Percentiles rank a stretch among this genome's conserved stretches.
phyloP scores from a whole-genome alignment of 2,329 filamentous ascomycete species.

The Microascus cirrosus region DNA sequence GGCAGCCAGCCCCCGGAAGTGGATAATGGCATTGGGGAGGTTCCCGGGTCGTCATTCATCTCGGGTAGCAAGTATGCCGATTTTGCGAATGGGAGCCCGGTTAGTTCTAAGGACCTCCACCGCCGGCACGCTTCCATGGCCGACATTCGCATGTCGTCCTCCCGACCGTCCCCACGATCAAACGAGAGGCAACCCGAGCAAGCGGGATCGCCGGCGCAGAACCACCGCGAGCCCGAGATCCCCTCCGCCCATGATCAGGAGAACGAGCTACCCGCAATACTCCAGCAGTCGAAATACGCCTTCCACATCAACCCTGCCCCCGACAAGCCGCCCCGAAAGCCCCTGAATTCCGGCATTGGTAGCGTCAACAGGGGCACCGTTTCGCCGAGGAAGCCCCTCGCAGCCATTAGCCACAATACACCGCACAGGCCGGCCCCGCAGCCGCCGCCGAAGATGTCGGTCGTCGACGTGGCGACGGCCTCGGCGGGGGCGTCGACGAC shows the following conservation, averaged over 20 bases:
- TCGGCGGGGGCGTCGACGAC: conserved; percentile 68
- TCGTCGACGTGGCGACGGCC: conserved; percentile 81
- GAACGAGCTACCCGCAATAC: conserved; percentile 64
- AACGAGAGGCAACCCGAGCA: not conserved
- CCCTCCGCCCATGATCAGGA: conserved; percentile 68
- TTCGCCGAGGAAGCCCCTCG: conserved; percentile 45
- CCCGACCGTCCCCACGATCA: conserved; percentile 16
- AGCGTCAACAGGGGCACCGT: conserved; percentile 17
- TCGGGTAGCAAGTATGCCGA: conserved; percentile 21
- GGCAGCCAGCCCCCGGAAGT: conserved; percentile 22
- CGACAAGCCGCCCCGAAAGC: conserved; percentile 44
- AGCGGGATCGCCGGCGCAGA: not conserved
- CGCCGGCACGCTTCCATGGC: conserved; percentile 26
- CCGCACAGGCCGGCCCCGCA: conserved; percentile 62
- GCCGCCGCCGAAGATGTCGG: conserved; percentile 89
- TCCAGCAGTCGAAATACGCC: conserved; percentile 44
- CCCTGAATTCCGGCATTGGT: conserved; percentile 31
- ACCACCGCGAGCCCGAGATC: conserved; percentile 36
- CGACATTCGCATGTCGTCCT: conserved; percentile 20
- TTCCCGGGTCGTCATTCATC: conserved; percentile 31
- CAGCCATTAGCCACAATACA: conserved; percentile 50
- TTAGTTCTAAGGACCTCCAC: conserved; percentile 32
- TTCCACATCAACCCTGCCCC: conserved; percentile 34
- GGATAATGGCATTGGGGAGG: conserved; percentile 17
- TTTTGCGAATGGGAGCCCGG: conserved; percentile 47